Percentiles rank a stretch among this genome's conserved stretches.
phyloP scores from a whole-genome alignment of 495 filamentous ascomycete species.

The Xanthoparmelia taractica region DNA sequence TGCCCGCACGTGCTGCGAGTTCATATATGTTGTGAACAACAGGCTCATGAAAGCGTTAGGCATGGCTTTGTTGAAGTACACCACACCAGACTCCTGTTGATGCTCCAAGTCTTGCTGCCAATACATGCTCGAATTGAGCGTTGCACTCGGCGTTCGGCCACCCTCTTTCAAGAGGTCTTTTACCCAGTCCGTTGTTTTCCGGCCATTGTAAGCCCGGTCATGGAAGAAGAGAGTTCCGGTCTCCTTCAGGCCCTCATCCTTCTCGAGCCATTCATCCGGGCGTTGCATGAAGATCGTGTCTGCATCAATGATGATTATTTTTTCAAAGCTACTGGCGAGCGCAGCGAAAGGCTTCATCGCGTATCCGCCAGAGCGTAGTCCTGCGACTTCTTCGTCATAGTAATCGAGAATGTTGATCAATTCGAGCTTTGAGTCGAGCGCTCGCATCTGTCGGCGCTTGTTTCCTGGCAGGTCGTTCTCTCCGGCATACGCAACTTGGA shows the following conservation, averaged over 20 bases:
- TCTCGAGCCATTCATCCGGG: slow-evolving; percentile 25
- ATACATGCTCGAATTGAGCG: slow-evolving; percentile 20
- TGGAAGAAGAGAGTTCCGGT: slow-evolving; percentile 38
- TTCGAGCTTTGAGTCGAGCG: slow-evolving; percentile 3
- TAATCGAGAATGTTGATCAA: slow-evolving; percentile 5
- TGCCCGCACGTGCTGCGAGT: slow-evolving; percentile 3
- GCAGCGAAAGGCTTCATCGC: slow-evolving; percentile 32
- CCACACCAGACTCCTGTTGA: slow-evolving; percentile 30
- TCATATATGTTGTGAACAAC: slow-evolving; percentile 29
- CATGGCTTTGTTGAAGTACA: slow-evolving; percentile 28
- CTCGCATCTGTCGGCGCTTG: slow-evolving; percentile 14
- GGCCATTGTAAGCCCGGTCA: slow-evolving; percentile 30
- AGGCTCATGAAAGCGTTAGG: slow-evolving; percentile 26
- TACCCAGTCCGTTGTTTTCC: slow-evolving; percentile 9
- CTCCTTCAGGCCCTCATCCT: slow-evolving; percentile 25
- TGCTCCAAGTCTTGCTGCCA: slow-evolving; percentile 23
- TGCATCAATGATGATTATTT: slow-evolving; percentile 31
- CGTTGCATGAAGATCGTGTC: slow-evolving; percentile 29
- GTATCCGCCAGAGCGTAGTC: slow-evolving; percentile 16
- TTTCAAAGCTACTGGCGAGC: slow-evolving; percentile 27
- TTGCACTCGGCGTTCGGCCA: slow-evolving; percentile 15
- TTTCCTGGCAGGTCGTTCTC: slow-evolving; percentile 30
- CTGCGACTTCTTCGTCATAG: slow-evolving; percentile 3
- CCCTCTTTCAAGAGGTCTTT: slow-evolving; percentile 13
- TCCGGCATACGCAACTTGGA: slow-evolving; percentile 37